phyloP scores from a whole-genome alignment of 2,329 filamentous ascomycete genomes.

The Fragosphaeria purpurea region DNA sequence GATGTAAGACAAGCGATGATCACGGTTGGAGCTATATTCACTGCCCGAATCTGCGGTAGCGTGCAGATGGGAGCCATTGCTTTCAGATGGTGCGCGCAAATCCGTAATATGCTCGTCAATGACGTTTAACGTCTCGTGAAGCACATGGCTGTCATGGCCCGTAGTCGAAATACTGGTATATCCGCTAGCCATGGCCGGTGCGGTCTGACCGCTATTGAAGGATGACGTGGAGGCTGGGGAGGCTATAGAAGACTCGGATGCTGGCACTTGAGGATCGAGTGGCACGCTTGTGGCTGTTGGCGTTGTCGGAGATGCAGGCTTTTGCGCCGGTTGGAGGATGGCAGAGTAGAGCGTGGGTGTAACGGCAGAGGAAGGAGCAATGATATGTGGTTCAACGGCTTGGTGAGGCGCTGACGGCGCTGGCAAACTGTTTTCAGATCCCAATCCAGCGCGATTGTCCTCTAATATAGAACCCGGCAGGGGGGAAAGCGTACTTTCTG shows the following conservation, averaged over 20 bases:
- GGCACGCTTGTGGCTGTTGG: conserved; percentile 17
- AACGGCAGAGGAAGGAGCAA: too few species aligned
- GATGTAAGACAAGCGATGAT: conserved; percentile 77
- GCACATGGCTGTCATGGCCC: conserved; percentile 61
- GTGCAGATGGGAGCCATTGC: conserved; percentile 40
- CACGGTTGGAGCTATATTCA: conserved; percentile 74
- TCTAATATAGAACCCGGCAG: too few species aligned
- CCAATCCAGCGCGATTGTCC: too few species aligned
- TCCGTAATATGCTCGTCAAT: conserved; percentile 97
- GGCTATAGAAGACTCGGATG: not conserved
- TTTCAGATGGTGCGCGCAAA: conserved; percentile 46
- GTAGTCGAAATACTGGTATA: conserved; percentile 16
- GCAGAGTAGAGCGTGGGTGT: too few species aligned
- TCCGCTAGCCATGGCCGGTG: conserved; percentile 12
- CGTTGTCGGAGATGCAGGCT: conserved; percentile 17
- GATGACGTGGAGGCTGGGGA: not conserved
- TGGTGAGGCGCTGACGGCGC: too few species aligned
- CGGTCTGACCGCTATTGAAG: conserved; percentile 16
- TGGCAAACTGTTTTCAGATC: too few species aligned
- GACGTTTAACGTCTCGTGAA: conserved; percentile 90
- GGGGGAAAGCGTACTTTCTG: too few species aligned
- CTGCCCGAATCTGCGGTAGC: conserved; percentile 68
- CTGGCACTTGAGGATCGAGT: conserved; percentile 7
- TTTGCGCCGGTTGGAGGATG: conserved; percentile 7
- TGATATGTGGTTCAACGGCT: too few species aligned